Evolutionary conservation across 2,329 filamentous ascomycete species (phyloP), one percentile per base, ranked within the genome.

Genomic region (Colletotrichum theobromicola): DNA sequence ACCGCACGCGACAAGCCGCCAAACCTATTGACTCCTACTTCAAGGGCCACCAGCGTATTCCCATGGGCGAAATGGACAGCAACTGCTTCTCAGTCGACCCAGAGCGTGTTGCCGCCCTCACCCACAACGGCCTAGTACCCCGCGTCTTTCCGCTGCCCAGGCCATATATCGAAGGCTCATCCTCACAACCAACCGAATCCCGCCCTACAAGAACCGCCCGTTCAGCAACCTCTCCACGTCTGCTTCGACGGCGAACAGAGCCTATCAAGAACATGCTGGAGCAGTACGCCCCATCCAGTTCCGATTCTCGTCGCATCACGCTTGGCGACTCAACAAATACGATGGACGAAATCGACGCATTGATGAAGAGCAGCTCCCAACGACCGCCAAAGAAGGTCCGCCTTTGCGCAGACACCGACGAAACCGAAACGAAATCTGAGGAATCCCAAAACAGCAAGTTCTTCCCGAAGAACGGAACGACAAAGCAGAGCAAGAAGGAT

Each of bases 21-120:
- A 91, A 91, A 76, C 87, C 89, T 3, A 91, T 91, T 73, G 86
- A 85, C 46, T 85, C 87, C 5, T 91, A 90, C 78, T 91, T 91
- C 81, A 88, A 87, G 71, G 84, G 84, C 26, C 82, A 85, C 68
- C 81, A 82, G 37, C 87, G 90, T 4, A 88, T 91, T 72, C 88
- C 90, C 0, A 87, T 92, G 78, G 90, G 88, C n/a, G 89, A 90
- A 78, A 92, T 92, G 90, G 90, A 92, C 66, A 84, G 88, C 50
- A 92, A 92, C 75, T 91, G 89, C 79, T 92, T 92, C 77, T 83
- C 86, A 16, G 84, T 90, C 15, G 88, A 92, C 72, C 83, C 86
- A 16, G 80, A 87, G 32, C 83, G 86, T 75, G 82, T 89, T 74
- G 84, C 87, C n/a, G 84, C 83, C 68, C 82, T 90, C 70, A 89